phyloP scores from a whole-genome alignment of 352 stramenopile species.

The Globisporangium okanoganense region DNA sequence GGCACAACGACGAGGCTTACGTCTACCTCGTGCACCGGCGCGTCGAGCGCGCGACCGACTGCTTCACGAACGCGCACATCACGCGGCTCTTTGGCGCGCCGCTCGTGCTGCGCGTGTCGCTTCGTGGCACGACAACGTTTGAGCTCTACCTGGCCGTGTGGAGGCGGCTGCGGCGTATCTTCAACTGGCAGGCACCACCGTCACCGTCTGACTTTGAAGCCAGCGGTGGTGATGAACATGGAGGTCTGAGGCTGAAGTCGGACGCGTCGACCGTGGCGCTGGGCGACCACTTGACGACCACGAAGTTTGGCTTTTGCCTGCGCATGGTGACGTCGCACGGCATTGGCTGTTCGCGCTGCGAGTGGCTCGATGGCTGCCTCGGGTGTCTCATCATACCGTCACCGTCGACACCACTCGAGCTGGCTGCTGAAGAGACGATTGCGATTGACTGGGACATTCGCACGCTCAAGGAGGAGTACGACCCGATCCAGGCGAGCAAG shows the following conservation, averaged over 20 bases:
- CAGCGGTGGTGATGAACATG: background rate
- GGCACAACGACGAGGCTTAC: slow-evolving; percentile 48
- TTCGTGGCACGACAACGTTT: slow-evolving; percentile 57
- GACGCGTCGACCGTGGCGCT: slow-evolving; percentile 60
- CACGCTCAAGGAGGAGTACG: slow-evolving; percentile 84
- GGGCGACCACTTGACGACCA: slow-evolving; percentile 52
- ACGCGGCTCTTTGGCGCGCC: slow-evolving; percentile 78
- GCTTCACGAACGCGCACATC: slow-evolving; percentile 77
- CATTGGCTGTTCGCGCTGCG: slow-evolving; percentile 82
- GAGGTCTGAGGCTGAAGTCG: slow-evolving; percentile 18
- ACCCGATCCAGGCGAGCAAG: slow-evolving; percentile 81
- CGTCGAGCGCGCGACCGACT: slow-evolving; percentile 76
- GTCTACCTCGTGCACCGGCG: slow-evolving; percentile 83
- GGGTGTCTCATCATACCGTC: slow-evolving; percentile 79
- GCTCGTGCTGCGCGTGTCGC: slow-evolving; percentile 66
- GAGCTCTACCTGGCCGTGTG: slow-evolving; percentile 79
- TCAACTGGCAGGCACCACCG: slow-evolving; percentile 74
- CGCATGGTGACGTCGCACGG: slow-evolving; percentile 78
- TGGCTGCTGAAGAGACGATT: slow-evolving; percentile 77
- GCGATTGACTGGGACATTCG: slow-evolving; percentile 90
- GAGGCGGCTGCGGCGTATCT: slow-evolving; percentile 75
- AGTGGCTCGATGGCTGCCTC: slow-evolving; percentile 85
- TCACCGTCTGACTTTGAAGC: slow-evolving; percentile 24
- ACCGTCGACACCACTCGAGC: slow-evolving; percentile 26
- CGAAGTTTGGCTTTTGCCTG: slow-evolving; percentile 83